Evolutionary conservation across 2,329 filamentous ascomycete species (phyloP), one percentile per base, ranked within the genome.

Genomic region (Alternaria rosae): DNA sequence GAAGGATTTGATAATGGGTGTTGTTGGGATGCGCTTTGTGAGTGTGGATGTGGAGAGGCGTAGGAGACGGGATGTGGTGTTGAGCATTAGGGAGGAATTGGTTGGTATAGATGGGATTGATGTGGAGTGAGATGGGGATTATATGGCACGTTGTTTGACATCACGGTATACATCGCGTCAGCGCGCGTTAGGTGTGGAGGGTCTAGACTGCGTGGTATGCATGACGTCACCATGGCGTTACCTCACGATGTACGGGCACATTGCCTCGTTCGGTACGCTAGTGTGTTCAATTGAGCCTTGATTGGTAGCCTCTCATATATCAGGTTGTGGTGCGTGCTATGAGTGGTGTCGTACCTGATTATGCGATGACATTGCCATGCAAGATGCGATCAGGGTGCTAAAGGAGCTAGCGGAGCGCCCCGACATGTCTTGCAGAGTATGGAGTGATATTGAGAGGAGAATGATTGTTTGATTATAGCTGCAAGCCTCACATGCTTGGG

Each of bases 61-160:
- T 13, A 71, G 10, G 48, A 54, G 12, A 62, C 69, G 64, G 65
- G 70, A 28, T 65, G 54, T 26, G 12, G 70, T 69, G 41, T 71
- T 72, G 43, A 76, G 62, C 71, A 74, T 74, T 52, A 64, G 48
- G n/a, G 58, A 64, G 26, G 60, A 61, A 30, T 50, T 48, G 15
- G 6, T 13, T 41, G 12, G 0, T 9, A n/a, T 21, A 12, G 17
- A 17, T 25, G 4, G 20, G 21, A 8, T 13, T 1, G 4, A 6
- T 15, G 43, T n/a, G 23, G 28, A 48, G 6, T 48, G 5, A 56
- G 9, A 50, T 50, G 38, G 13, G 43, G 44, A n/a, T 48, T 28
- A 35, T 51, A 51, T 51, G 30, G 10, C 52, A 54, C 50, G 42
- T 50, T 32, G 43, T 48, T 56, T 6, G 12, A 32, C 30, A 56